Percentiles rank a stretch among this genome's conserved stretches.
phyloP scores from a whole-genome alignment of 345 rosid species.

The Erucastrum elatum region DNA sequence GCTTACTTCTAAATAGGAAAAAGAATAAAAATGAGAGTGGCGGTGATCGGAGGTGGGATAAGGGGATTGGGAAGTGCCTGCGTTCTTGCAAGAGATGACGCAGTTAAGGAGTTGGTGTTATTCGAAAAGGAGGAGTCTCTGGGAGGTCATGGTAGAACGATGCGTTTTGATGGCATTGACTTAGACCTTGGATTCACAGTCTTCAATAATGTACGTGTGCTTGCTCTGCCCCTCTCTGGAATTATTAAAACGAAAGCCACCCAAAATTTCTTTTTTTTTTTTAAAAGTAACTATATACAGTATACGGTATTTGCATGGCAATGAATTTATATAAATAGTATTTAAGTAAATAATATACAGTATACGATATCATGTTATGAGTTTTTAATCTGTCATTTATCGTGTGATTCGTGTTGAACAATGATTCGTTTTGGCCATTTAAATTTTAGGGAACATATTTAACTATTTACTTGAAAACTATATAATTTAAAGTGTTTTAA shows the following conservation, averaged over 20 bases:
- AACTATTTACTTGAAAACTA: neutral
- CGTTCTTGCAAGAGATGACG: conserved; percentile 45
- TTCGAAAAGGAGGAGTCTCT: conserved; percentile 61
- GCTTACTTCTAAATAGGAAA: neutral
- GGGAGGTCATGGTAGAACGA: conserved; percentile 75
- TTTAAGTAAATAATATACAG: too few relatives aligned
- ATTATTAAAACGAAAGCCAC: neutral
- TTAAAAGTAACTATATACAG: too few relatives aligned
- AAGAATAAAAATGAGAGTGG: conserved; percentile 45
- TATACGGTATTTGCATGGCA: neutral
- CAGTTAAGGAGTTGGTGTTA: conserved; percentile 49
- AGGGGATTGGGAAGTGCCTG: conserved; percentile 66
- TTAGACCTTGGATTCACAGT: conserved; percentile 78
- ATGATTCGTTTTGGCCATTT: neutral
- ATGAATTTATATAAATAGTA: neutral
- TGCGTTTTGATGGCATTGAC: conserved; percentile 52
- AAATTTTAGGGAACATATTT: neutral
- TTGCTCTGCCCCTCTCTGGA: neutral
- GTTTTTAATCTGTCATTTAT: neutral
- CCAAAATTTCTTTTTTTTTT: neutral
- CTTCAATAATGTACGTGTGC: conserved; percentile 52
- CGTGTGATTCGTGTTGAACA: neutral
- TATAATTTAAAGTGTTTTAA: neutral
- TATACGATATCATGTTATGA: neutral
- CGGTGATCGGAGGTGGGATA: conserved; percentile 67